phyloP scores from a whole-genome alignment of 768 basidiomycete species.

The Suillus plorans region DNA sequence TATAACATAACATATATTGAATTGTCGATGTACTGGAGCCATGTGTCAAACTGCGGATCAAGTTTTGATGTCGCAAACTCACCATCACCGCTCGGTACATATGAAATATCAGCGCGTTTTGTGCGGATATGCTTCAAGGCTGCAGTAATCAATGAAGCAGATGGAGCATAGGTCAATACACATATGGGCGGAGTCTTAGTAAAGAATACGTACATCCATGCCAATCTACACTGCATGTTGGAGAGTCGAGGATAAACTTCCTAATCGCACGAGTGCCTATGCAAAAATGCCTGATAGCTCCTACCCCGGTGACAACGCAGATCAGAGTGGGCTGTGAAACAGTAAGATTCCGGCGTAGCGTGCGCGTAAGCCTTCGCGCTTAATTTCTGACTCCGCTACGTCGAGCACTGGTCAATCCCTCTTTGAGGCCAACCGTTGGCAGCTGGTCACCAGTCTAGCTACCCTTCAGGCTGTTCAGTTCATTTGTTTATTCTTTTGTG shows the following conservation, averaged over 20 bases:
- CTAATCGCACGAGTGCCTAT: conserved; percentile 18
- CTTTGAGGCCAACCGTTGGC: too few relatives aligned
- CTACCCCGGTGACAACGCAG: background rate
- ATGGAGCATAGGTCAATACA: background rate
- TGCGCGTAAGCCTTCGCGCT: too few relatives aligned
- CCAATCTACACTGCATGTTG: background rate
- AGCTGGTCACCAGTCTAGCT: too few relatives aligned
- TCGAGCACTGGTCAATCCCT: too few relatives aligned
- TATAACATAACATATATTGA: background rate
- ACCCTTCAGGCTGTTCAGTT: too few relatives aligned
- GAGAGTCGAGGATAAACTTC: background rate
- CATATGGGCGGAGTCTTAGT: background rate
- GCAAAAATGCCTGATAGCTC: background rate
- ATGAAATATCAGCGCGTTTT: background rate
- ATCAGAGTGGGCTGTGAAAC: background rate
- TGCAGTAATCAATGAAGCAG: background rate
- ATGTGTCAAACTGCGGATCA: background rate
- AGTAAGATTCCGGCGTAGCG: too few relatives aligned
- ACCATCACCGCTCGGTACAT: background rate
- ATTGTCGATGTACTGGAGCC: background rate
- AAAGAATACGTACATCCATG: conserved; percentile 8
- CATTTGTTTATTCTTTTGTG: too few relatives aligned
- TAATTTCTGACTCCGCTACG: too few relatives aligned
- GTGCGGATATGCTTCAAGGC: background rate
- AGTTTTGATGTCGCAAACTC: background rate